Evolutionary conservation across 1,139 yeast species (phyloP).

Genomic region (Geotrichum fermentans): DNA sequence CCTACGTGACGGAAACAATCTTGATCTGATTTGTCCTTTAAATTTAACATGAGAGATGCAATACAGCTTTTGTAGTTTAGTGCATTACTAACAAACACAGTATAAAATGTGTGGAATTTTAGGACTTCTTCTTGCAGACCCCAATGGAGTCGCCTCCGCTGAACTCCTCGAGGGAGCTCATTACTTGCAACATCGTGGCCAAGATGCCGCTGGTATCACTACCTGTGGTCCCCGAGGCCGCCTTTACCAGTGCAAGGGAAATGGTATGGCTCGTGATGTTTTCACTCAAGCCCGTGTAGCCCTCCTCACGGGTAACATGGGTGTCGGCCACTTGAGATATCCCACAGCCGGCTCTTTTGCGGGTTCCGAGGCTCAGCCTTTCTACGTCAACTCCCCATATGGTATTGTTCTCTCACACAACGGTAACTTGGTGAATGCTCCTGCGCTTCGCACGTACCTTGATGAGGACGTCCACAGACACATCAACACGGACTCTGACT

Average conservation of each 20-base stretch:
- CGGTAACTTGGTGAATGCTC: slow-evolving; percentile 89
- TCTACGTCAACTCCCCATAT: slow-evolving; percentile 94
- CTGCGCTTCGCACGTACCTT: slow-evolving; percentile 66
- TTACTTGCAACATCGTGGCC: slow-evolving; percentile 95
- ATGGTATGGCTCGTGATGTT: slow-evolving; percentile 97
- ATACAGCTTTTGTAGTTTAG: background rate
- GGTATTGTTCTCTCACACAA: slow-evolving; percentile 89
- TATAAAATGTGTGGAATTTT: slow-evolving; percentile 79
- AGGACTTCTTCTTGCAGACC: slow-evolving; percentile 81
- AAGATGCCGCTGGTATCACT: slow-evolving; percentile 98
- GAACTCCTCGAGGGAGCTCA: slow-evolving; percentile 91
- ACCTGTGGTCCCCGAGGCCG: slow-evolving; percentile 94
- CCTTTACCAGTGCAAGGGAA: slow-evolving; percentile 94
- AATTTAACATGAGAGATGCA: too few species aligned
- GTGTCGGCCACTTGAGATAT: slow-evolving; percentile 88
- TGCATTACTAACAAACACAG: background rate
- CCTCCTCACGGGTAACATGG: slow-evolving; percentile 88
- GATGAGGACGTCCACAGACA: slow-evolving; percentile 96
- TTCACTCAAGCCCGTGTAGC: slow-evolving; percentile 78
- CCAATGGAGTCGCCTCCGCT: slow-evolving; percentile 67
- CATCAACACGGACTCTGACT: slow-evolving; percentile 93
- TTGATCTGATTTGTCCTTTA: slow-evolving; percentile 30
- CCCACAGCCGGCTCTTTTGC: slow-evolving; percentile 99
- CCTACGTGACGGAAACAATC: slow-evolving; percentile 38
- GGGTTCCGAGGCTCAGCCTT: slow-evolving; percentile 97